Evolutionary conservation across 345 rosid species (phyloP).

Genomic region (Trapa bicornis): DNA sequence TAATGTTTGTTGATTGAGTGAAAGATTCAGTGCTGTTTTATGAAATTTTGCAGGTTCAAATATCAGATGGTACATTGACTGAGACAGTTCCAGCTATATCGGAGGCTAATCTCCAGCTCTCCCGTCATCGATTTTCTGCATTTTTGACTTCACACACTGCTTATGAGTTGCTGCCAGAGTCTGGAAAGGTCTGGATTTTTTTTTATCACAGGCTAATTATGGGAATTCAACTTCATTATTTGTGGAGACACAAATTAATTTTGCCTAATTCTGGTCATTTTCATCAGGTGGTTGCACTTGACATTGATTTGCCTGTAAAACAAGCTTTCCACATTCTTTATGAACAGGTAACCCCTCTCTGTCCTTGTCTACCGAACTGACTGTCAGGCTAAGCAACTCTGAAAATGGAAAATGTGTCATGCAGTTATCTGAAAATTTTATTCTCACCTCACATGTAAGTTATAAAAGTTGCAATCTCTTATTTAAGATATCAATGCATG

Average conservation of each 20-base stretch:
- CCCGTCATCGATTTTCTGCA: conserved; percentile 52
- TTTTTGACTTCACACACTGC: conserved; percentile 71
- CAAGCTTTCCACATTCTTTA: conserved; percentile 94
- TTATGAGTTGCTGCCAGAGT: conserved; percentile 91
- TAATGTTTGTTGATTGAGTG: background rate
- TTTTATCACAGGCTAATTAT: conserved; percentile 10
- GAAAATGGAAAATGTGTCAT: background rate
- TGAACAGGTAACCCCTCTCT: conserved; percentile 55
- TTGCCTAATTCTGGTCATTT: background rate
- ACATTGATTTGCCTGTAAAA: conserved; percentile 86
- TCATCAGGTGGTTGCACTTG: conserved; percentile 84
- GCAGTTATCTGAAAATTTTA: background rate
- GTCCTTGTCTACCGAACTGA: background rate
- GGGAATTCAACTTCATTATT: conserved; percentile 1
- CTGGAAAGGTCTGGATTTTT: conserved; percentile 80
- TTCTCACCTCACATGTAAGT: background rate
- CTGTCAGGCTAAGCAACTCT: background rate
- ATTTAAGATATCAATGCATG: background rate
- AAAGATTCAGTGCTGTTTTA: background rate
- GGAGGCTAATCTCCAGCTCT: conserved; percentile 54
- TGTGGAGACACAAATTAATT: background rate
- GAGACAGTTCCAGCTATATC: conserved; percentile 42
- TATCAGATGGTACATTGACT: conserved; percentile 26
- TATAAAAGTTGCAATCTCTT: background rate
- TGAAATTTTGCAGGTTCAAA: conserved; percentile 10